A percentile compares a stretch with the other conserved stretches of the same genome.
Evolutionary conservation across 768 basidiomycete genomes (phyloP).

Genomic region (Leucosporidium yakuticum): DNA sequence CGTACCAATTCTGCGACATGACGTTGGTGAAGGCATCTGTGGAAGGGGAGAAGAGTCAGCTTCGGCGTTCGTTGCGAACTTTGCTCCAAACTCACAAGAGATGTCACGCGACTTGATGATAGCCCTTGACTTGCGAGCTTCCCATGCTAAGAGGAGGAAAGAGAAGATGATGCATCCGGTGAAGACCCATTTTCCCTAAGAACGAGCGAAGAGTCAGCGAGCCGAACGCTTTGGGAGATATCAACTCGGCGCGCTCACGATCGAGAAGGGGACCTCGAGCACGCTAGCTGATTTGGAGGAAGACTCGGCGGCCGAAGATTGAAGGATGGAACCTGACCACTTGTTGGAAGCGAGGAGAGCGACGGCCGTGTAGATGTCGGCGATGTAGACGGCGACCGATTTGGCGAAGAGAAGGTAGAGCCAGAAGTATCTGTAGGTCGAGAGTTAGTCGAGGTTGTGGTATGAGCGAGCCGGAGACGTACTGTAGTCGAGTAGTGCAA

Average conservation of each 20-base stretch:
- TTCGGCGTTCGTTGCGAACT: too few species aligned
- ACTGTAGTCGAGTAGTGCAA: constrained; percentile 82
- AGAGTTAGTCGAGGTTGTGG: background rate
- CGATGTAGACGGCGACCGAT: constrained; percentile 90
- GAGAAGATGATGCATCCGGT: constrained; percentile 97
- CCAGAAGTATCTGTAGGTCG: constrained; percentile 69
- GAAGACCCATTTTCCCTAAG: constrained; percentile 80
- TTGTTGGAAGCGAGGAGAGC: constrained; percentile 87
- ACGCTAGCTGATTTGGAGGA: constrained; percentile 57
- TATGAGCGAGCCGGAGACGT: constrained; percentile 33
- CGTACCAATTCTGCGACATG: constrained; percentile 94
- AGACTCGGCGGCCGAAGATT: constrained; percentile 56
- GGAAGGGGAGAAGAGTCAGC: too few species aligned
- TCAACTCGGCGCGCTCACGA: background rate
- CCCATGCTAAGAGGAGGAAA: constrained; percentile 93
- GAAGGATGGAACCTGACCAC: constrained; percentile 89
- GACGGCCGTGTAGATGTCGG: constrained; percentile 94
- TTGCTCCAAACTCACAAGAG: constrained; percentile 65
- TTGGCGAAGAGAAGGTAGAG: constrained; percentile 89
- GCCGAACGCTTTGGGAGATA: background rate
- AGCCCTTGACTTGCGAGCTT: constrained; percentile 82
- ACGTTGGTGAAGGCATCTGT: constrained; percentile 44
- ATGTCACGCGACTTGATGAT: constrained; percentile 95
- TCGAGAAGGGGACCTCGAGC: constrained; percentile 67
- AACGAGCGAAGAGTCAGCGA: background rate